Percentiles rank a stretch among this genome's conserved stretches.
These are phyloP conservation scores for Botryotinia convoluta DNA, from an alignment of 2,329 filamentous ascomycete species.

Conservation along the genomic window DNA sequence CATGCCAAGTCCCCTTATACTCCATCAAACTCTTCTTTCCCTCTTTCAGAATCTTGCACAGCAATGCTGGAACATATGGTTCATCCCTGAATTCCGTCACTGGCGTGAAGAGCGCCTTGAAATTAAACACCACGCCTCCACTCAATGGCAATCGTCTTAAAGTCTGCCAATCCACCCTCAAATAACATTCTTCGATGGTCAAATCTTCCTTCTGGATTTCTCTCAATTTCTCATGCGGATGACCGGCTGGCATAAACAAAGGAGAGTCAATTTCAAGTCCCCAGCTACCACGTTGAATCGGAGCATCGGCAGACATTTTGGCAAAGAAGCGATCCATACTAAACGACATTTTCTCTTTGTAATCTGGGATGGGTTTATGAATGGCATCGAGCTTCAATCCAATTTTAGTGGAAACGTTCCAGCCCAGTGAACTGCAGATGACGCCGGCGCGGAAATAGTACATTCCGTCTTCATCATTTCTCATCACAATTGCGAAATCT, in stretches of 20 bases:
- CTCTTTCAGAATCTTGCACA: slow-evolving; percentile 66
- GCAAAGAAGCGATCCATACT: slow-evolving; percentile 84
- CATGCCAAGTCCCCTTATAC: slow-evolving; percentile 81
- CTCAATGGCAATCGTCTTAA: slow-evolving; percentile 75
- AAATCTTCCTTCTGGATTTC: slow-evolving; percentile 56
- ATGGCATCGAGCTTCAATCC: slow-evolving; percentile 68
- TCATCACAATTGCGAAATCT: slow-evolving; percentile 75
- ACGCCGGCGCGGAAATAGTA: slow-evolving; percentile 75
- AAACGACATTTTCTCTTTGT: slow-evolving; percentile 82
- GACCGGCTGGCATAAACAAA: slow-evolving; percentile 69
- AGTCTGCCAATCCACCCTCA: slow-evolving; percentile 88
- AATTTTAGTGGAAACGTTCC: slow-evolving; percentile 74
- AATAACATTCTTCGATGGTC: slow-evolving; percentile 55
- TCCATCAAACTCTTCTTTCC: slow-evolving; percentile 70
- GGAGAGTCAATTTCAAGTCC: slow-evolving; percentile 73
- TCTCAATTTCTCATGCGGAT: slow-evolving; percentile 62
- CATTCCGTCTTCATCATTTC: slow-evolving; percentile 66
- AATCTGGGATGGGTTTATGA: slow-evolving; percentile 73
- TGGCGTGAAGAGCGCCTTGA: slow-evolving; percentile 81
- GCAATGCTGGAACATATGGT: slow-evolving; percentile 66
- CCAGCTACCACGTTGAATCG: slow-evolving; percentile 85
- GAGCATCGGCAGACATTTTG: slow-evolving; percentile 69
- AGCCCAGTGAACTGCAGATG: slow-evolving; percentile 77
- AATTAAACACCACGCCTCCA: slow-evolving; percentile 77
- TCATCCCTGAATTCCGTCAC: slow-evolving; percentile 68